Evolutionary conservation across 2,329 filamentous ascomycete genomes (phyloP).

Genomic region (Pseudogymnoascus sp.): DNA sequence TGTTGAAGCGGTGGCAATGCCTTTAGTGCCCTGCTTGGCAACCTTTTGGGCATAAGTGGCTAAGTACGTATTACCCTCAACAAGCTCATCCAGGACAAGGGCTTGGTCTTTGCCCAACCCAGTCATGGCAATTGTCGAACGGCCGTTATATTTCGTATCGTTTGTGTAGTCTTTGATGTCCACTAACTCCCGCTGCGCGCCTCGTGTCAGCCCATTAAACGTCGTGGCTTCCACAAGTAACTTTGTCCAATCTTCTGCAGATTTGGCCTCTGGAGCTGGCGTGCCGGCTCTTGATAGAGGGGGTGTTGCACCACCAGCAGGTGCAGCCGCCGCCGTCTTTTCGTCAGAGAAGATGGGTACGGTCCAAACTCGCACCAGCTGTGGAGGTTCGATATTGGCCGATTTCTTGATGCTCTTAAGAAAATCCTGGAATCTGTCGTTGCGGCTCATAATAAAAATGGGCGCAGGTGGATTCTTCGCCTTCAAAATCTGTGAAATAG

Average conservation of each 20-base stretch:
- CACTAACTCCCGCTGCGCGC: slow-evolving; percentile 54
- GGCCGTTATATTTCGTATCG: slow-evolving; percentile 71
- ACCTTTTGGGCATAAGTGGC: slow-evolving; percentile 35
- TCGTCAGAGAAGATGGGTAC: slow-evolving; percentile 13
- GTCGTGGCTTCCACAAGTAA: slow-evolving; percentile 42
- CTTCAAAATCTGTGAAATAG: slow-evolving; percentile 50
- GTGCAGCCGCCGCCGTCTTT: slow-evolving; percentile 33
- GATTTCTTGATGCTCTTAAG: slow-evolving; percentile 63
- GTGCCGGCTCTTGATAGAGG: slow-evolving; percentile 26
- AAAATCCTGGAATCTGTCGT: slow-evolving; percentile 64
- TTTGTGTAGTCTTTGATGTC: slow-evolving; percentile 60
- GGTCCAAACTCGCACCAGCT: slow-evolving; percentile 59
- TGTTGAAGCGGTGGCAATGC: slow-evolving; percentile 15
- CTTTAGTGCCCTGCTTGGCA: slow-evolving; percentile 16
- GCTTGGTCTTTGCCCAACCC: slow-evolving; percentile 65
- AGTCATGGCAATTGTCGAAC: slow-evolving; percentile 52
- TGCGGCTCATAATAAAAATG: slow-evolving; percentile 61
- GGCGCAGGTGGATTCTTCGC: slow-evolving; percentile 53
- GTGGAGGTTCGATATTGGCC: slow-evolving; percentile 56
- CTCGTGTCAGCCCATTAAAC: slow-evolving; percentile 54
- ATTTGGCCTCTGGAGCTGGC: slow-evolving; percentile 13
- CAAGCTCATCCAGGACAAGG: slow-evolving; percentile 75
- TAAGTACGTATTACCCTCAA: slow-evolving; percentile 50
- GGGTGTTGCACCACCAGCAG: slow-evolving; percentile 34
- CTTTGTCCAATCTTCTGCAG: slow-evolving; percentile 29